These are phyloP conservation scores for Pichia cephalocereana DNA, from an alignment of 805 yeast species.

Conservation along the genomic window DNA sequence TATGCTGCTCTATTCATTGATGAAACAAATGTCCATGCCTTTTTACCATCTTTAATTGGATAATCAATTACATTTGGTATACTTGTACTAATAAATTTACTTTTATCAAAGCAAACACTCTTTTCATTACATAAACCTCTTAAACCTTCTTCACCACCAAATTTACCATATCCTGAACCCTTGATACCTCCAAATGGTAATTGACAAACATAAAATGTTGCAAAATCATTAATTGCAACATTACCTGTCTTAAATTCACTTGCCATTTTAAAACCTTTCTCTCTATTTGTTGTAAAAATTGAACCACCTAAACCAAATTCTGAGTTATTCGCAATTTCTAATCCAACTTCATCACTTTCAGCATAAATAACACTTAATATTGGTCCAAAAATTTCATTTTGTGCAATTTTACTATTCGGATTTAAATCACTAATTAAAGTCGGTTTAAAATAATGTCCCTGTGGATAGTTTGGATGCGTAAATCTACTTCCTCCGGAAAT, in stretches of 20 bases:
- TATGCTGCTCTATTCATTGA: constrained; percentile 82
- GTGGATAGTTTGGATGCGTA: constrained; percentile 87
- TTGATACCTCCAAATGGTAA: constrained; percentile 94
- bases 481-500: constrained; percentile 74
- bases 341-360: constrained; percentile 51
- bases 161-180: constrained; percentile 94
- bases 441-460: constrained; percentile 90
- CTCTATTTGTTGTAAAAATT: constrained; percentile 63
- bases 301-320: constrained; percentile 90
- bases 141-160: constrained; percentile 96
- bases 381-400: constrained; percentile 93
- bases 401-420: constrained; percentile 68
- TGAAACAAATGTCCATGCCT: constrained; percentile 83
- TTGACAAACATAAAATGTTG: constrained; percentile 91
- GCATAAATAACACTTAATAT: constrained; percentile 76
- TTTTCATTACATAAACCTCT: constrained; percentile 83
- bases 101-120: constrained; percentile 76
- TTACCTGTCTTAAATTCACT: constrained; percentile 69
- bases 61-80: constrained; percentile 89
- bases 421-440: constrained; percentile 80
- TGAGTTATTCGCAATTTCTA: constrained; percentile 71
- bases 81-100: constrained; percentile 66
- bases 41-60: constrained; percentile 72
- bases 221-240: constrained; percentile 96
- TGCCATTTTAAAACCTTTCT: constrained; percentile 53